A percentile compares a stretch with the other conserved stretches of the same genome.
Conservation (phyloP, 768 basidiomycete species). For the Artomyces pyxidatus region DNA sequence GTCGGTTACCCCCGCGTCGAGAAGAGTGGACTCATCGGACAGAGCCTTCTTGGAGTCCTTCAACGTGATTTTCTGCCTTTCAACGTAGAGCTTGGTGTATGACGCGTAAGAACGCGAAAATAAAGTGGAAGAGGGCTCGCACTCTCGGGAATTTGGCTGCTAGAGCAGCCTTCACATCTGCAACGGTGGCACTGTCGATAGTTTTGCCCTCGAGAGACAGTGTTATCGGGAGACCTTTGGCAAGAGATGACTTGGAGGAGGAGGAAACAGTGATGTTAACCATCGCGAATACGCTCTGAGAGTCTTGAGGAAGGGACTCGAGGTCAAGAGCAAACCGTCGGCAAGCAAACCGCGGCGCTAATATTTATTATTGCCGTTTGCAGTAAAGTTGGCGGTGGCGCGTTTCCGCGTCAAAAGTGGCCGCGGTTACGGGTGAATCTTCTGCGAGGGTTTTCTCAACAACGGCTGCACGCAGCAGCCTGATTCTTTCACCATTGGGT, state of each 20-base stretch:
- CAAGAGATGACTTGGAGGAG: constrained; percentile 35
- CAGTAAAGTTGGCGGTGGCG: too few species aligned
- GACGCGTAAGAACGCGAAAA: not conserved
- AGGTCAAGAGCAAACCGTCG: too few species aligned
- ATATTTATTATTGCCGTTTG: too few species aligned
- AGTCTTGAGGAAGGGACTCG: too few species aligned
- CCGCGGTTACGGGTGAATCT: too few species aligned
- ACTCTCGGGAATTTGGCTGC: constrained; percentile 47
- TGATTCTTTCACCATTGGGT: too few species aligned
- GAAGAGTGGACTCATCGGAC: constrained; percentile 54
- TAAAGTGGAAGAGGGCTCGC: constrained; percentile 7
- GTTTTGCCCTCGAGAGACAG: constrained; percentile 40
- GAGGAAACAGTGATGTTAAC: constrained; percentile 47
- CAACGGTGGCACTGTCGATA: constrained; percentile 44
- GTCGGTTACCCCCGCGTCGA: constrained; percentile 45
- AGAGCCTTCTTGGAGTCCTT: constrained; percentile 55
- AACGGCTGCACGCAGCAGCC: too few species aligned
- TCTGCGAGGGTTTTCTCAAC: too few species aligned
- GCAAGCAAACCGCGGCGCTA: too few species aligned
- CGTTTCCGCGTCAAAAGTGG: too few species aligned
- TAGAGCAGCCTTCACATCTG: constrained; percentile 62
- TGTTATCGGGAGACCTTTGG: constrained; percentile 42
- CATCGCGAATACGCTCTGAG: too few species aligned
- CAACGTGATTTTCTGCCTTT: constrained; percentile 67
- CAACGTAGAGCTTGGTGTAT: constrained; percentile 48